These are phyloP conservation scores for Pseudogymnoascus sp. DNA, from an alignment of 2,329 filamentous ascomycete genomes.

Conservation along the genomic window DNA sequence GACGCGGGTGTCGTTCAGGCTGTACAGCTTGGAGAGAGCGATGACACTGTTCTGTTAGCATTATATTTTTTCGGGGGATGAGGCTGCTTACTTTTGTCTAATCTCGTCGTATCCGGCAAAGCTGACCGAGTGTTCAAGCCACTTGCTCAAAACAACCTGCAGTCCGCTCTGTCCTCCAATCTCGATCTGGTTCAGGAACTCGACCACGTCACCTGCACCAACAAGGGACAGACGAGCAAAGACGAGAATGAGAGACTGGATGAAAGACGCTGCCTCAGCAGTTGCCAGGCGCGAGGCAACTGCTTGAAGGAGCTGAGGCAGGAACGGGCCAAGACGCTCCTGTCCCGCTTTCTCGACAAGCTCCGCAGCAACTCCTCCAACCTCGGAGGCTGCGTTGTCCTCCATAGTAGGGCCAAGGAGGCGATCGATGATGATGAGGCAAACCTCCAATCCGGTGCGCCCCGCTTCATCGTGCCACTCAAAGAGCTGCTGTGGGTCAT, in stretches of 20 bases:
- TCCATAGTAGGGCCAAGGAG: conserved; percentile 76
- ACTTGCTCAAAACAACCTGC: conserved; percentile 82
- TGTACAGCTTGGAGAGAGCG: conserved; percentile 84
- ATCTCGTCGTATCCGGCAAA: conserved; percentile 99
- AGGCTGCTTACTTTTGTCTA: conserved; percentile 70
- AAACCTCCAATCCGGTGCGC: conserved; percentile 78
- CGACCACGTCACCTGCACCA: conserved; percentile 79
- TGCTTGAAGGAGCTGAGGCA: conserved; percentile 79
- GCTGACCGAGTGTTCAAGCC: conserved; percentile 93
- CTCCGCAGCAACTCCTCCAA: conserved; percentile 87
- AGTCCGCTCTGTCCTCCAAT: conserved; percentile 76
- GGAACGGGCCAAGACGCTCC: conserved; percentile 80
- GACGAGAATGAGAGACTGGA: conserved; percentile 90
- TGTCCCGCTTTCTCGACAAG: conserved; percentile 92
- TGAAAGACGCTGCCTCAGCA: conserved; percentile 79
- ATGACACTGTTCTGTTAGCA: conserved; percentile 58
- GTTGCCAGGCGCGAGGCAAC: conserved; percentile 78
- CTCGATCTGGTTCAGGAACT: conserved; percentile 79
- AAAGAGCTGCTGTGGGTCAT: conserved; percentile 85
- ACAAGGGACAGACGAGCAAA: conserved; percentile 84
- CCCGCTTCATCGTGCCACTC: conserved; percentile 73
- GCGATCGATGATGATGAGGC: conserved; percentile 84
- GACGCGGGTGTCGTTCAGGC: conserved; percentile 73
- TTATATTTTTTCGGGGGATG: background rate
- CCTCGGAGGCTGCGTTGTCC: conserved; percentile 90